These are phyloP conservation scores for Trichaptum fuscoviolaceum DNA, from an alignment of 768 basidiomycete genomes.

Conservation along the genomic window DNA sequence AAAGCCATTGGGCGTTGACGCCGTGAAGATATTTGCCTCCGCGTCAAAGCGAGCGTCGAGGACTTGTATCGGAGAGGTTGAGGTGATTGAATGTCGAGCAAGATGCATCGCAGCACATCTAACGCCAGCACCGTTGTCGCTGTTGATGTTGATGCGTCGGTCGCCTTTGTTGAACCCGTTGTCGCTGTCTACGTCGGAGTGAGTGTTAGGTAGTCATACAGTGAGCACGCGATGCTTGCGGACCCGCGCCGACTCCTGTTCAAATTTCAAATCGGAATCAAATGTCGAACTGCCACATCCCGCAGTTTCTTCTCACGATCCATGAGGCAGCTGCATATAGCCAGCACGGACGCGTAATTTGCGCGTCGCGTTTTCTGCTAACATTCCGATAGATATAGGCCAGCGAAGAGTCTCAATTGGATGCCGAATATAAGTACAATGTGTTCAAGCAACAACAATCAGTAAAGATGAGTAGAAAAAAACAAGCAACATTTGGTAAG, in stretches of 20 bases:
- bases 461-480: not conserved
- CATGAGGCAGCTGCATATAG: not conserved
- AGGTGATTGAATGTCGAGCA: constrained; percentile 76
- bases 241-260: not conserved
- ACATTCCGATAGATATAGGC: not conserved
- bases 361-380: no score
- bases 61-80: constrained; percentile 69
- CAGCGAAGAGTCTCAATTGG: not conserved
- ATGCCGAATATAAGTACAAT: not conserved
- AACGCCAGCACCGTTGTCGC: not conserved
- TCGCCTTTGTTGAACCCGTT: not conserved
- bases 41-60: constrained; percentile 75
- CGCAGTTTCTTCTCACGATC: not conserved
- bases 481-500: not conserved
- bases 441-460: not conserved
- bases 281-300: no score
- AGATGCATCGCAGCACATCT: constrained; percentile 60
- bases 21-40: constrained; percentile 77
- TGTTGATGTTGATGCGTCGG: not conserved
- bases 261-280: not conserved
- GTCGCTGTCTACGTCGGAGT: not conserved
- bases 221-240: not conserved
- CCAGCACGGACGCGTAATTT: no score
- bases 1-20: constrained; percentile 74
- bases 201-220: not conserved